Evolutionary conservation across 1,284 basidiomycete species (phyloP).

Genomic region (Ganoderma lingzhi): DNA sequence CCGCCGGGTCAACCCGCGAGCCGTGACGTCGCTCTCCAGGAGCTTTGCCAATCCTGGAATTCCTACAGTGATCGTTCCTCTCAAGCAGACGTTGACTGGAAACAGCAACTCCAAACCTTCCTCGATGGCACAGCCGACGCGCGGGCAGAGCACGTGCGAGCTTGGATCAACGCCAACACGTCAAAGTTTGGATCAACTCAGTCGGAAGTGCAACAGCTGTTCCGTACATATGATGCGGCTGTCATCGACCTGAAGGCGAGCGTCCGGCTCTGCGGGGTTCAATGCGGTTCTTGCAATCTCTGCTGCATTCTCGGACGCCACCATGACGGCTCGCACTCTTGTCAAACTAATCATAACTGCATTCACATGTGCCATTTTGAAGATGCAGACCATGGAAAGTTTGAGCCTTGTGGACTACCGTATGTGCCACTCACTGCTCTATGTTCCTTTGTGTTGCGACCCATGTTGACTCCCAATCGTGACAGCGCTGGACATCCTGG

Average conservation of each 20-base stretch:
- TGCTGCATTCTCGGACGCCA: constrained; percentile 52
- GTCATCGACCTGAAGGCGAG: constrained; percentile 53
- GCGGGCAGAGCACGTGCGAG: constrained; percentile 53
- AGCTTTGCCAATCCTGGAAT: constrained; percentile 46
- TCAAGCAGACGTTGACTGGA: constrained; percentile 51
- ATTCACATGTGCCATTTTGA: constrained; percentile 51
- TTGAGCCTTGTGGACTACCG: constrained; percentile 52
- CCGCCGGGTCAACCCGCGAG: constrained; percentile 24
- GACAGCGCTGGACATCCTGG: constrained; percentile 64
- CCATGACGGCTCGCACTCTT: constrained; percentile 58
- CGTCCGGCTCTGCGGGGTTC: constrained; percentile 56
- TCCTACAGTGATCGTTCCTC: constrained; percentile 41
- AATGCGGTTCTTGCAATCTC: constrained; percentile 57
- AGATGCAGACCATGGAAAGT: constrained; percentile 43
- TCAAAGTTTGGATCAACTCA: constrained; percentile 49
- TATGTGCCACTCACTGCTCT: constrained; percentile 39
- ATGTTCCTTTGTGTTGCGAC: background rate
- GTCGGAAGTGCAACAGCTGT: constrained; percentile 55
- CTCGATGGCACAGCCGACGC: constrained; percentile 48
- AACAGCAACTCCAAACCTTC: constrained; percentile 43
- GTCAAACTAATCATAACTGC: constrained; percentile 58
- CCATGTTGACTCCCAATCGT: background rate
- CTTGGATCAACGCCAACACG: constrained; percentile 60
- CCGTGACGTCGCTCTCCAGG: constrained; percentile 42
- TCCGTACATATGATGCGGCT: constrained; percentile 50